Conservation (phyloP, 1,284 basidiomycete species). For the Pseudozyma tsukubaensis region DNA sequence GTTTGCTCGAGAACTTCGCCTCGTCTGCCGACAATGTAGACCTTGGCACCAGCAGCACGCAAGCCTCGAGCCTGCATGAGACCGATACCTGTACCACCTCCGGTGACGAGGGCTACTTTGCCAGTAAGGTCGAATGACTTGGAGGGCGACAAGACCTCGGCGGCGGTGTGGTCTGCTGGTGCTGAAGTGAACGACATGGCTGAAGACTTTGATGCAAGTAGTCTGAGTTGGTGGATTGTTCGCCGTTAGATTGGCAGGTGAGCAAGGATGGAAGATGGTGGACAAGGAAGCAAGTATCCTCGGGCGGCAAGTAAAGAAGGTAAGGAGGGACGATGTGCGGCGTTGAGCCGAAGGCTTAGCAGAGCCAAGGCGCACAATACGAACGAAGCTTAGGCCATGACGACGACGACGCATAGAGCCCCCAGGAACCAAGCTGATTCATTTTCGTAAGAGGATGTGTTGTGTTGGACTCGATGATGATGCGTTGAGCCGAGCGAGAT, state of each 20-base stretch:
- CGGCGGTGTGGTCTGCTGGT: conserved; percentile 28
- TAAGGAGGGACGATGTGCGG: no score
- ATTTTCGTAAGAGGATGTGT: background rate
- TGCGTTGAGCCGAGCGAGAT: conserved; percentile 4
- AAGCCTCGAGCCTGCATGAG: conserved; percentile 80
- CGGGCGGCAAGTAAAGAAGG: no score
- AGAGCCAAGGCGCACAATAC: background rate
- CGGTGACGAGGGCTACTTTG: conserved; percentile 78
- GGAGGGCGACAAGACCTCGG: conserved; percentile 18
- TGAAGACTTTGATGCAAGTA: background rate
- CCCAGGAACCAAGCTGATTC: background rate
- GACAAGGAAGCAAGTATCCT: background rate
- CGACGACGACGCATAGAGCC: background rate
- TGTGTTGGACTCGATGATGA: conserved; percentile 4
- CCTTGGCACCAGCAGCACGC: conserved; percentile 81
- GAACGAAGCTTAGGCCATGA: background rate
- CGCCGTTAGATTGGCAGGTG: background rate
- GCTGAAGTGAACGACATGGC: conserved; percentile 35
- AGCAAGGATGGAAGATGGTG: background rate
- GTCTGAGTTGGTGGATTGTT: background rate
- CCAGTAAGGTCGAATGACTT: conserved; percentile 54
- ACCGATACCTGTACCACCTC: conserved; percentile 81
- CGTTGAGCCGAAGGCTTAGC: background rate
- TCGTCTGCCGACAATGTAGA: conserved; percentile 73
- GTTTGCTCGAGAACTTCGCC: conserved; percentile 48